Evolutionary conservation across 768 basidiomycete species (phyloP).

Genomic region (Serendipita vermifera): DNA sequence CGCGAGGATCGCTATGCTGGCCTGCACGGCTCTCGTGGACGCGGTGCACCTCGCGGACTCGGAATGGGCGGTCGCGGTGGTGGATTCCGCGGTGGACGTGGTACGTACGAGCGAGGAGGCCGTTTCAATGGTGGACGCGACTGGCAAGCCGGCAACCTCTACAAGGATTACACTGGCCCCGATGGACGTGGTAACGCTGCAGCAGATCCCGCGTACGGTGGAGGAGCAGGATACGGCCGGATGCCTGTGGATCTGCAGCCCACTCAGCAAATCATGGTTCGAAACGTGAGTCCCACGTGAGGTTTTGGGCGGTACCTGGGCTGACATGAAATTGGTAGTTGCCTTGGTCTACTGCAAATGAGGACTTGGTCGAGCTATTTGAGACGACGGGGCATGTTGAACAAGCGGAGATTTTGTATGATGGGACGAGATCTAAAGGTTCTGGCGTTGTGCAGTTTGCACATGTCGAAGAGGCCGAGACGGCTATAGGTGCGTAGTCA

Average conservation of each 20-base stretch:
- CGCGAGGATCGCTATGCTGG: constrained; percentile 92
- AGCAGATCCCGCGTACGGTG: constrained; percentile 27
- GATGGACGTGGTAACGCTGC: constrained; percentile 38
- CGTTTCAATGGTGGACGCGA: constrained; percentile 42
- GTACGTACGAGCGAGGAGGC: constrained; percentile 23
- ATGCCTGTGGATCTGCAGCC: constrained; percentile 42
- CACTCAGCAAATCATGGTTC: constrained; percentile 94
- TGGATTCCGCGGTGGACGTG: constrained; percentile 29
- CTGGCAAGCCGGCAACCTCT: constrained; percentile 79
- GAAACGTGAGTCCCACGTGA: constrained; percentile 90
- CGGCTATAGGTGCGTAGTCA: constrained; percentile 60
- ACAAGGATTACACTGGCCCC: constrained; percentile 86
- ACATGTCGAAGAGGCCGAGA: constrained; percentile 78
- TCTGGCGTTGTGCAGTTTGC: constrained; percentile 93
- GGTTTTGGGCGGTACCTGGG: background rate
- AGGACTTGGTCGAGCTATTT: constrained; percentile 94
- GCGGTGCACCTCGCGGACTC: constrained; percentile 12
- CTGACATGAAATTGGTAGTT: constrained; percentile 49
- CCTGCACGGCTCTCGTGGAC: constrained; percentile 11
- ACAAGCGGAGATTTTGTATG: constrained; percentile 87
- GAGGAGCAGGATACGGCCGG: constrained; percentile 25
- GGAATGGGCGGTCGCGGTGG: constrained; percentile 31
- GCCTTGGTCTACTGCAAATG: constrained; percentile 98
- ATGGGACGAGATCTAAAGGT: constrained; percentile 85
- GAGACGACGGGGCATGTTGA: constrained; percentile 95